Conservation (phyloP, 1,139 yeast species). For the Cylindricascospora bacillispora region DNA sequence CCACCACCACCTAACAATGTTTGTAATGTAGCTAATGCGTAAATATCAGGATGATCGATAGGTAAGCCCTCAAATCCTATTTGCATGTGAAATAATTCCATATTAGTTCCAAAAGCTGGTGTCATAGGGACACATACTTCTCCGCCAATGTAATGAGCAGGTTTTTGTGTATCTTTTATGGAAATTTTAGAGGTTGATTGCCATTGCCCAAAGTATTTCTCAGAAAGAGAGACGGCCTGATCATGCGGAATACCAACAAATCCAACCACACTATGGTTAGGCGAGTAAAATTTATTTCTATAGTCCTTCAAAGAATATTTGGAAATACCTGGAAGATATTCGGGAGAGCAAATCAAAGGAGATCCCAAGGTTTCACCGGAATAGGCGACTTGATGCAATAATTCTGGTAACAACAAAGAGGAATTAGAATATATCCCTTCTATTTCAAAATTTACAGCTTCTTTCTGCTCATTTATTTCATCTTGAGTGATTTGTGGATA, state of each 20-base stretch:
- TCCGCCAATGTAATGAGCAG: conserved; percentile 67
- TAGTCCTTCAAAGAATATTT: conserved; percentile 46
- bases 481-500: conserved; percentile 54
- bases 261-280: conserved; percentile 75
- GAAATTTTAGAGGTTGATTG: conserved; percentile 25
- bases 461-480: conserved; percentile 63
- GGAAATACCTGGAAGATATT: conserved; percentile 44
- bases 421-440: conserved; percentile 73
- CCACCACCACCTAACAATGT: conserved; percentile 96
- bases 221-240: conserved; percentile 52
- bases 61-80: conserved; percentile 85
- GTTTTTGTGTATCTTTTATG: conserved; percentile 20
- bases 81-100: conserved; percentile 77
- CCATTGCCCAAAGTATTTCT: conserved; percentile 55
- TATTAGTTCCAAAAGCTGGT: conserved; percentile 60
- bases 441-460: conserved; percentile 71
- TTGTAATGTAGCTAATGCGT: conserved; percentile 83
- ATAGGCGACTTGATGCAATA: conserved; percentile 75
- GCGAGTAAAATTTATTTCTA: conserved; percentile 57
- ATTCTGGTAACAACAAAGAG: conserved; percentile 79
- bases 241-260: conserved; percentile 77
- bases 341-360: conserved; percentile 74
- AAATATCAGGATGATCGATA: conserved; percentile 72
- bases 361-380: conserved; percentile 63
- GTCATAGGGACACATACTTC: conserved; percentile 54